phyloP scores from a whole-genome alignment of 2,329 filamentous ascomycete species.

The Sphaerostilbella broomeana region DNA sequence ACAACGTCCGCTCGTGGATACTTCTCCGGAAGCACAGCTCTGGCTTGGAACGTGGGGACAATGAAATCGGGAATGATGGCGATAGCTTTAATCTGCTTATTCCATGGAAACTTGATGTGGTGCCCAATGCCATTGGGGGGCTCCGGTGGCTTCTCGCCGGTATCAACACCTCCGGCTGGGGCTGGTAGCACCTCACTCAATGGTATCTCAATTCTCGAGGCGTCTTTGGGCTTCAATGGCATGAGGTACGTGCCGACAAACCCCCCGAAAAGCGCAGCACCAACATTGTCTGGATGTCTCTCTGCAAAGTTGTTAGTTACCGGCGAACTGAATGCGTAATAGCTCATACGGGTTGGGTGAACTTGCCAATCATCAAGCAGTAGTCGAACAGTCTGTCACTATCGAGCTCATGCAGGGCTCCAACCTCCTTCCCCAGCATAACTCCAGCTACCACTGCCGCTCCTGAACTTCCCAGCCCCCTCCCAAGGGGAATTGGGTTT shows the following conservation, averaged over 20 bases:
- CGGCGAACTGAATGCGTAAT: background rate
- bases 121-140: conserved; percentile 92
- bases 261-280: conserved; percentile 88
- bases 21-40: conserved; percentile 71
- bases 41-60: conserved; percentile 86
- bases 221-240: conserved; percentile 81
- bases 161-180: conserved; percentile 86
- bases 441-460: conserved; percentile 94
- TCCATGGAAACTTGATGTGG: conserved; percentile 93
- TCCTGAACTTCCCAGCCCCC: conserved; percentile 90
- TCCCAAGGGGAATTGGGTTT: conserved; percentile 89
- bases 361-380: conserved; percentile 85
- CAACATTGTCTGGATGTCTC: conserved; percentile 89
- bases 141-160: conserved; percentile 75
- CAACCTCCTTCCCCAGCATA: conserved; percentile 84
- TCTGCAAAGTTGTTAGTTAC: conserved; percentile 39
- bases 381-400: conserved; percentile 87
- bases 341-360: background rate
- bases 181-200: conserved; percentile 87
- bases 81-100: conserved; percentile 90
- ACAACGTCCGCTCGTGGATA: conserved; percentile 82
- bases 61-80: conserved; percentile 95
- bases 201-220: conserved; percentile 86
- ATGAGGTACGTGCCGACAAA: conserved; percentile 97
- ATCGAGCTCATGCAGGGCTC: conserved; percentile 64